phyloP scores from a whole-genome alignment of 768 basidiomycete genomes.

The Pholiota molesta region DNA sequence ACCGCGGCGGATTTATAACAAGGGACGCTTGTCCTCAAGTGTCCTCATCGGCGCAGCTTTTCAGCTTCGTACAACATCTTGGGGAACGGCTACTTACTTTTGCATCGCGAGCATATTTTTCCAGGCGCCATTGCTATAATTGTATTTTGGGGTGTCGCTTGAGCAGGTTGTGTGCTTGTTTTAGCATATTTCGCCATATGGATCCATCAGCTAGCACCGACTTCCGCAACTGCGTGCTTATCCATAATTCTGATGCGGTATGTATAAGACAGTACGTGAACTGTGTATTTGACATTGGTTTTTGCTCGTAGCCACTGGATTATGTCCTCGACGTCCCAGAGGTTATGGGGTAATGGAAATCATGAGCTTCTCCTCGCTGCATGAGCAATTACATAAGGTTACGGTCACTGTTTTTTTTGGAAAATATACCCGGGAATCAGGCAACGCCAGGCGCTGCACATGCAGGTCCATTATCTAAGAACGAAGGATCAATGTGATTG shows the following conservation, averaged over 20 bases:
- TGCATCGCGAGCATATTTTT: too few relatives aligned
- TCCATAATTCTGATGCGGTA: neutral
- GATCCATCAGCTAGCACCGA: neutral
- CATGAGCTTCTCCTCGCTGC: neutral
- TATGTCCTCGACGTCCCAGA: neutral
- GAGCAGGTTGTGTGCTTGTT: neutral
- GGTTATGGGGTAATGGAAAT: neutral
- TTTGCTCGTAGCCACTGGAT: neutral
- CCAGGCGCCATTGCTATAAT: too few relatives aligned
- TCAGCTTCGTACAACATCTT: too few relatives aligned
- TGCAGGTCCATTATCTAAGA: neutral
- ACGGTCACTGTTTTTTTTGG: too few relatives aligned
- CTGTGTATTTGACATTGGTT: neutral
- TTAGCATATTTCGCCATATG: neutral
- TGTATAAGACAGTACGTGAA: neutral
- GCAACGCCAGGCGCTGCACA: neutral
- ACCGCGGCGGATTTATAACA: too few relatives aligned
- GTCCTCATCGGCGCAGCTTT: too few relatives aligned
- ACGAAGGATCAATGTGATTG: neutral
- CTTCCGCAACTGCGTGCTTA: neutral
- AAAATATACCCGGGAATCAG: too few relatives aligned
- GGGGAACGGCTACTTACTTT: too few relatives aligned
- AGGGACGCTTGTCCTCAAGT: too few relatives aligned
- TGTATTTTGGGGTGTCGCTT: too few relatives aligned
- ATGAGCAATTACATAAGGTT: neutral